Base-by-base conservation (phyloP, 345 rosid genomes). In the rapeseed (Brassica napus) region DNA sequence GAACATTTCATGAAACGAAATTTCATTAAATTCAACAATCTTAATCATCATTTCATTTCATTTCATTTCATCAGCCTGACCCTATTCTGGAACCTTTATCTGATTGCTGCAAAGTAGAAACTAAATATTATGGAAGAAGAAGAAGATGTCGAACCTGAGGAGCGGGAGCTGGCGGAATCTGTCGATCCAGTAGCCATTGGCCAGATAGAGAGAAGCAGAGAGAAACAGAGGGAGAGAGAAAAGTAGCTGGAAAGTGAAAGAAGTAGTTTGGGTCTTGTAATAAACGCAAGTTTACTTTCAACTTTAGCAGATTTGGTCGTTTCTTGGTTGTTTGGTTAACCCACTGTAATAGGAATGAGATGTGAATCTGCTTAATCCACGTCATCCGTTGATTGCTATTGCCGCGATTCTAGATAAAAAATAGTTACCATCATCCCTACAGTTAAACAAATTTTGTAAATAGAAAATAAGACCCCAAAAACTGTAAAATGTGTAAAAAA, bases 151-250 rank as follows among this genome's bases (percentile, higher is more conserved):
- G 63, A 79, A 79, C 82, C 82, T 79, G 82, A 68, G 65, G 74
- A 79, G 15, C 55, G 78, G 8, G 78, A 73, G 57, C 47, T 68
- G 0, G 74, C 0, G 9, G 78, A 52, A 60, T 68, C 82, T 8
- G 78, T 34, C 15, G 82, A 73, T 73, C 74, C 65, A 60, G 69
- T 61, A 68, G 82, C 47, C 82, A 79, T 68, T 61, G 23, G 42
- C 18, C 23, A 61, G 62, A 23, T 4, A 77, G 35, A 65, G 69
- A 65, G 23, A 62, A 61, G 34, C 65, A 61, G 66, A 62, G 65
- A 60, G 16, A 62, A 6, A 61, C 57, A 47, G 62, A 61, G 30
- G 14, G 18, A 32, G 18, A 37, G 10, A 60, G 68, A 58, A 12
- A 39, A 47, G 59, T 42, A 73, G 69, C 16, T 73, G 68, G 47